Conservation (phyloP, 208 protist genomes). For the Leptomonas seymouri region DNA sequence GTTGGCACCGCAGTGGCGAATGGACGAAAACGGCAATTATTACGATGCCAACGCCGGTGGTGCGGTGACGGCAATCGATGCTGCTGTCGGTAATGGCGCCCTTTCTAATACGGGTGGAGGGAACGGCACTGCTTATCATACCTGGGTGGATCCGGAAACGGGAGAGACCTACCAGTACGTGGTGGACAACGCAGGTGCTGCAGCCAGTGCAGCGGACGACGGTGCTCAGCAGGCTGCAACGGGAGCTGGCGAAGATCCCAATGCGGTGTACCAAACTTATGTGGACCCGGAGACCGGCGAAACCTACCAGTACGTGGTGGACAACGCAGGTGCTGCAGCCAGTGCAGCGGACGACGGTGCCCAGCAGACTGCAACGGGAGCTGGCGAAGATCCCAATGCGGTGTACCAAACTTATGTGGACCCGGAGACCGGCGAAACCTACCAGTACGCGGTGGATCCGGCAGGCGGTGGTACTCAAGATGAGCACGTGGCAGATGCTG, state of each 20-base stretch:
- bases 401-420: slow-evolving; percentile 38
- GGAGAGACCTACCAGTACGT: slow-evolving; percentile 47
- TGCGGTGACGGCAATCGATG: too few species aligned
- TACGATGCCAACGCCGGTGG: slow-evolving; percentile 34
- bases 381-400: neutral
- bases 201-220: too few species aligned
- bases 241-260: neutral
- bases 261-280: slow-evolving; percentile 17
- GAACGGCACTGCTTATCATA: slow-evolving; percentile 16
- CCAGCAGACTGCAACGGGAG: slow-evolving; percentile 2
- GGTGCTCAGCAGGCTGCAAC: too few species aligned
- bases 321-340: neutral
- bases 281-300: slow-evolving; percentile 29
- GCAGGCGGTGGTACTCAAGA: neutral
- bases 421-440: slow-evolving; percentile 39
- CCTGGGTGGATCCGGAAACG: slow-evolving; percentile 41
- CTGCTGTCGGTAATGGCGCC: neutral
- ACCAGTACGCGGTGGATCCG: slow-evolving; percentile 34
- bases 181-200: slow-evolving; percentile 7
- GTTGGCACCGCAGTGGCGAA: slow-evolving; percentile 36
- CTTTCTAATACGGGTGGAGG: slow-evolving; percentile 7
- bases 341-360: neutral
- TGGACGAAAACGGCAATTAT: slow-evolving; percentile 61
- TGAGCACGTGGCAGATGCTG: neutral
- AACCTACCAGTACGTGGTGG: slow-evolving; percentile 26